A percentile compares a stretch with the other conserved stretches of the same genome.
Conservation (phyloP, 495 filamentous ascomycete species). For the Trichocladium uniseriatum region DNA sequence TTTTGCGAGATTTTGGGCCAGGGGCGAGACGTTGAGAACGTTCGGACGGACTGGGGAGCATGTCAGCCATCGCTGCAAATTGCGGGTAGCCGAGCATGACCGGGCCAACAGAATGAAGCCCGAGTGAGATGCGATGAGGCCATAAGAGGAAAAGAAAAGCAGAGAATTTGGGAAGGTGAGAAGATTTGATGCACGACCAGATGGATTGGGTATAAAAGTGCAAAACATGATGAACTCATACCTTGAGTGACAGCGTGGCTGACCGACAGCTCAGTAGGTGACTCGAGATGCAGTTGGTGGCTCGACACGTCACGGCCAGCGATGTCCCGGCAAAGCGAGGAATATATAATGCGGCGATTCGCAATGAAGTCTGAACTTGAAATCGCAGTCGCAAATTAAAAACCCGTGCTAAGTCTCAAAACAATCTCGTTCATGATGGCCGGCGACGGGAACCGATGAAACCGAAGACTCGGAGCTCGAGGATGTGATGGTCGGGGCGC, state of each 20-base stretch:
- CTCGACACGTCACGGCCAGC: constrained; percentile 5
- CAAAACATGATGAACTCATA: not conserved
- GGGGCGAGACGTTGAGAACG: not conserved
- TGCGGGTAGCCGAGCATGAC: too few species aligned
- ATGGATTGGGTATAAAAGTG: not conserved
- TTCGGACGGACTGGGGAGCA: not conserved
- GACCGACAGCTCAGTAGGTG: not conserved
- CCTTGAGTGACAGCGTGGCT: constrained; percentile 7
- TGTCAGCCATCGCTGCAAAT: constrained; percentile 1
- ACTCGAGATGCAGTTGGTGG: not conserved
- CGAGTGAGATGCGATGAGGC: not conserved
- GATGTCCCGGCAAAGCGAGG: too few species aligned
- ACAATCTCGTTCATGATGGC: not conserved
- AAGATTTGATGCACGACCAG: not conserved
- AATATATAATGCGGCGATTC: too few species aligned
- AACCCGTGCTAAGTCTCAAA: too few species aligned
- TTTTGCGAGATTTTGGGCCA: not conserved
- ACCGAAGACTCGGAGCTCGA: not conserved
- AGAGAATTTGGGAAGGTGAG: not conserved
- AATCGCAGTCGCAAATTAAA: too few species aligned
- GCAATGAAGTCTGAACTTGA: too few species aligned
- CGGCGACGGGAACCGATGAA: not conserved
- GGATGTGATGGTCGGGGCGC: constrained; percentile 1
- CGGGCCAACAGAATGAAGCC: not conserved
- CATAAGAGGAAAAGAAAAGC: not conserved